phyloP scores from a whole-genome alignment of 768 basidiomycete genomes.

The Phanerodontia chrysosporium region DNA sequence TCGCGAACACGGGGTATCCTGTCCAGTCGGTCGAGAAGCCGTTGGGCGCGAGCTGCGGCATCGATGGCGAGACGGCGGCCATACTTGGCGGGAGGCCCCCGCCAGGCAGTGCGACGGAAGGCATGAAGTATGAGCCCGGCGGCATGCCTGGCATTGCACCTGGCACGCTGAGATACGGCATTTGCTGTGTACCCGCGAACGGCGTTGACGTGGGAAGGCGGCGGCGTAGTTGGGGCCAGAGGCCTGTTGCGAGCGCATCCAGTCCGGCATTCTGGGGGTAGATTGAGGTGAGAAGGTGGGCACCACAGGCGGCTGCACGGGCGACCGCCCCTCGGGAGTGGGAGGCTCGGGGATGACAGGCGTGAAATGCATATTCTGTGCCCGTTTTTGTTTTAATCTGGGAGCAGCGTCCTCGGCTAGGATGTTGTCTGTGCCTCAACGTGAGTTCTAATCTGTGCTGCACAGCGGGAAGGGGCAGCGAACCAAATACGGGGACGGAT shows the following conservation, averaged over 20 bases:
- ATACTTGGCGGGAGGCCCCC: slow-evolving; percentile 6
- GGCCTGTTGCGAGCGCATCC: slow-evolving; percentile 10
- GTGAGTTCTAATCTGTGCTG: background rate
- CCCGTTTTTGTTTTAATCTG: background rate
- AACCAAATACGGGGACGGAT: background rate
- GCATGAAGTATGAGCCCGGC: slow-evolving; percentile 31
- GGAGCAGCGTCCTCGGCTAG: background rate
- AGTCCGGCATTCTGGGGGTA: slow-evolving; percentile 15
- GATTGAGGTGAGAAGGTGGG: slow-evolving; percentile 20
- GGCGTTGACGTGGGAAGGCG: slow-evolving; percentile 7
- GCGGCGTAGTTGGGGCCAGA: slow-evolving; percentile 6
- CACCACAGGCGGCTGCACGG: slow-evolving; percentile 22
- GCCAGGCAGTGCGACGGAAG: slow-evolving; percentile 22
- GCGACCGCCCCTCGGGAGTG: slow-evolving; percentile 17
- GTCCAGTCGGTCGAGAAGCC: slow-evolving; percentile 30
- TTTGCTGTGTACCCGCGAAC: slow-evolving; percentile 3
- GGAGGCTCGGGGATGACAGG: slow-evolving; percentile 30
- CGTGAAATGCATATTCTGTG: slow-evolving; percentile 18
- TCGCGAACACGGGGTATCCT: slow-evolving; percentile 19
- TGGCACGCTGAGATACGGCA: slow-evolving; percentile 17
- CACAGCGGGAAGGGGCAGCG: background rate
- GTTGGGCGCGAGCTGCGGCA: slow-evolving; percentile 12
- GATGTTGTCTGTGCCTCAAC: background rate
- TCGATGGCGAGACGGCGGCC: slow-evolving; percentile 9
- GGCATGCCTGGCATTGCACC: slow-evolving; percentile 9